Evolutionary conservation across 2,329 filamentous ascomycete species (phyloP), one percentile per base, ranked within the genome.

Genomic region (Talaromyces rugulosus): DNA sequence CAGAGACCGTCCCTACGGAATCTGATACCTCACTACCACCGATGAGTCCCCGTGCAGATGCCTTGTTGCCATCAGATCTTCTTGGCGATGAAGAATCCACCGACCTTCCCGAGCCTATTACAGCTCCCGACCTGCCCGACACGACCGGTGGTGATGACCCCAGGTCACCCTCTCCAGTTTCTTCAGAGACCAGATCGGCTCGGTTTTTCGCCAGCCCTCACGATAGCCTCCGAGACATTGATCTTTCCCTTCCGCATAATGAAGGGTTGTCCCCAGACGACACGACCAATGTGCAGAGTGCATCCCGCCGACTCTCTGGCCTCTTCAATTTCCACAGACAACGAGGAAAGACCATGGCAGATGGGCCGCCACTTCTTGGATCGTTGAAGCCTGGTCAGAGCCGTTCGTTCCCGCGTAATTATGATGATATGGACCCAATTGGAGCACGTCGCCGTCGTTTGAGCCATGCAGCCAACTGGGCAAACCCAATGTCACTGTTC

Each of bases 1-100:
- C 78, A 2, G 72, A 74, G 30, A 66, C 71, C 14, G 68, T 72
- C 64, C 72, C 82, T 31, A 78, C 81, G 16, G 85, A 88, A 31
- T 73, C 81, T 3, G 85, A 87, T 51, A 74, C 75, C 23, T 70
- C 85, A 62, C 83, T 83, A 31, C 84, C 83, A 9, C 83, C 84
- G 12, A 88, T 88, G 85, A 87, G 85, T 68, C 86, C 86, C 2
- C 82, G 83, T 23, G 86, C 85, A 16, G 85, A 85, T 64, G 81
- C 84, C 30, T 72, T 88, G 23, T 73, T 89, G 6, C 86, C 86
- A 3, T 85, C 85, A 1, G 85, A 85, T 67, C 76, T 89, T 12
- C 81, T 87, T 56, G 82, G 82, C 4, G 83, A 86, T 67, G 84
- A 86, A 63, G 77, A 79, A 56, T 75, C 75, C 11, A 69, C 73